Evolutionary conservation across 176 grass and related monocot species (phyloP).

Genomic region (Hyparrhenia diplandra): DNA sequence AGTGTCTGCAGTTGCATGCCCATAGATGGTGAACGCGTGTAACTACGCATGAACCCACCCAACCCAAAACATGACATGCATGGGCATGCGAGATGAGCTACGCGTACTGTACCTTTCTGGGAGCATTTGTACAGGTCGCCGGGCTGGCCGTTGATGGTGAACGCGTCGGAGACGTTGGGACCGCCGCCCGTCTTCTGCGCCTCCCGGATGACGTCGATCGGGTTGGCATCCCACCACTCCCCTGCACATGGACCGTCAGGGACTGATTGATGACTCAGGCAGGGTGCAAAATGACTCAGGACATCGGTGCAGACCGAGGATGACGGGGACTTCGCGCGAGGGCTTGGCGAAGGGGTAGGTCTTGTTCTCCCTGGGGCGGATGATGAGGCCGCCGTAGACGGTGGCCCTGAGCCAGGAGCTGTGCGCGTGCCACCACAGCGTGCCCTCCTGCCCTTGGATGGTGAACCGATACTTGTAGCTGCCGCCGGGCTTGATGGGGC

Average conservation of each 20-base stretch:
- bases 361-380: slow-evolving; percentile 42
- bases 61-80: too few relatives aligned
- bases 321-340: slow-evolving; percentile 45
- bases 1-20: slow-evolving; percentile 36
- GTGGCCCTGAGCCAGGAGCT: slow-evolving; percentile 85
- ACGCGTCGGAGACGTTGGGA: slow-evolving; percentile 75
- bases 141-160: slow-evolving; percentile 85
- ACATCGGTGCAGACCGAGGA: slow-evolving; percentile 54
- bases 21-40: too few relatives aligned
- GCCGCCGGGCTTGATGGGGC: slow-evolving; percentile 64
- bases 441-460: slow-evolving; percentile 65
- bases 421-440: slow-evolving; percentile 91
- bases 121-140: slow-evolving; percentile 78
- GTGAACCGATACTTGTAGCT: slow-evolving; percentile 81
- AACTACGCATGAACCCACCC: too few relatives aligned
- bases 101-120: slow-evolving; percentile 8
- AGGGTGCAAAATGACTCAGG: too few relatives aligned
- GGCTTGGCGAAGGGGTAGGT: slow-evolving; percentile 68
- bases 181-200: slow-evolving; percentile 55
- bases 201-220: slow-evolving; percentile 58
- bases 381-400: slow-evolving; percentile 71
- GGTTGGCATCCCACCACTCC: slow-evolving; percentile 87
- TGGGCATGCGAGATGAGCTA: not conserved
- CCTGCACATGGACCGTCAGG: slow-evolving; percentile 26
- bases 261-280: too few relatives aligned